Percentiles rank a stretch among this genome's conserved stretches.
phyloP scores from a whole-genome alignment of 441 rosid genomes.

The Croton setiger region DNA sequence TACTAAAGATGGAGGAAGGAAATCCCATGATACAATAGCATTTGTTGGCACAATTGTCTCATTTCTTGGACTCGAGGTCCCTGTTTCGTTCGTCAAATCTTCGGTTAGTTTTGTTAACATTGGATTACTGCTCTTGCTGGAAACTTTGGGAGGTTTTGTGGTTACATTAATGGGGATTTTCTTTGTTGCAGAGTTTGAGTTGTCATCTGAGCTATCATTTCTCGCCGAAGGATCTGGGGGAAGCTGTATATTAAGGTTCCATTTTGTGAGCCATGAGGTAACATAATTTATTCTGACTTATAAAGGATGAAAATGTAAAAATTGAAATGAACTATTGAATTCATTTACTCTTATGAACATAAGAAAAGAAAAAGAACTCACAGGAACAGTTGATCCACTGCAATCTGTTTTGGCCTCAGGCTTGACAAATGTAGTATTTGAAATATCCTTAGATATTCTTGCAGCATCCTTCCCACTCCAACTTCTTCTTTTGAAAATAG shows the following conservation, averaged over 20 bases:
- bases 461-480: slow-evolving; percentile 36
- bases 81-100: slow-evolving; percentile 25
- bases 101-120: slow-evolving; percentile 24
- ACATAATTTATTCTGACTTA: too few species aligned
- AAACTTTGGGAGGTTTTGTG: slow-evolving; percentile 19
- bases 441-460: slow-evolving; percentile 22
- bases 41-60: slow-evolving; percentile 30
- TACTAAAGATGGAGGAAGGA: slow-evolving; percentile 50
- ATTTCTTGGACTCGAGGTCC: slow-evolving; percentile 1
- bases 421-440: slow-evolving; percentile 29
- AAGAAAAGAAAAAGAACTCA: slow-evolving; percentile 23
- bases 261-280: too few species aligned
- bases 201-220: slow-evolving; percentile 34
- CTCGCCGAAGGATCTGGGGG: slow-evolving; percentile 25
- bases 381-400: slow-evolving; percentile 19
- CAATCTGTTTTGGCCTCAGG: slow-evolving; percentile 30
- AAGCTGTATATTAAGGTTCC: slow-evolving; percentile 26
- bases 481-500: slow-evolving; percentile 43
- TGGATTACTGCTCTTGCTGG: slow-evolving; percentile 10
- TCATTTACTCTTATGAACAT: too few species aligned
- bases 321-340: too few species aligned
- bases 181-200: slow-evolving; percentile 29
- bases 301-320: too few species aligned
- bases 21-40: slow-evolving; percentile 44
- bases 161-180: slow-evolving; percentile 24